phyloP scores from a whole-genome alignment of 2,329 filamentous ascomycete genomes.

The Plectosphaerella cucumerina region DNA sequence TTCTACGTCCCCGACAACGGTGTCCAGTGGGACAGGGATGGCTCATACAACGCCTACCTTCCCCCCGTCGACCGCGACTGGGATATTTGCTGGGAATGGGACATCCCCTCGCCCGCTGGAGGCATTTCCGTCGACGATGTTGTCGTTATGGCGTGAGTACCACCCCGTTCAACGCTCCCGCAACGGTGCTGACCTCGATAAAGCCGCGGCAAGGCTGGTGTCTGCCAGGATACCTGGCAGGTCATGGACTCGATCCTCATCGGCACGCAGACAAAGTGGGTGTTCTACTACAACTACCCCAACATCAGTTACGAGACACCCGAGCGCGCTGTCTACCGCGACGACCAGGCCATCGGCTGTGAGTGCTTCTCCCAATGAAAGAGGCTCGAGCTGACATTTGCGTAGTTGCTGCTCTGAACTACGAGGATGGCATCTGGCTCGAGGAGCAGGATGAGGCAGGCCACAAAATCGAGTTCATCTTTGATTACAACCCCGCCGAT shows the following conservation, averaged over 20 bases:
- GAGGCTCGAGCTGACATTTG: not conserved
- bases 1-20: not conserved
- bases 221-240: conserved; percentile 4
- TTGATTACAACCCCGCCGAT: not conserved
- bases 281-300: conserved; percentile 6
- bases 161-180: not conserved
- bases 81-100: not conserved
- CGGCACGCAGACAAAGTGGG: conserved; percentile 2
- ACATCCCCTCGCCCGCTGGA: not conserved
- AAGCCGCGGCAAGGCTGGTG: not conserved
- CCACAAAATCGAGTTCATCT: not conserved
- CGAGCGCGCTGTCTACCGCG: conserved; percentile 1
- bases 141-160: conserved; percentile 1
- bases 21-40: conserved; percentile 2
- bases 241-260: conserved; percentile 4
- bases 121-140: not conserved
- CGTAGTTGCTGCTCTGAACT: conserved; percentile 2
- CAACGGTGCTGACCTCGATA: not conserved
- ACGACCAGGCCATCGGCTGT: conserved; percentile 4
- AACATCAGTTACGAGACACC: conserved; percentile 3
- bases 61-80: not conserved
- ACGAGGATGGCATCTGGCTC: conserved; percentile 4
- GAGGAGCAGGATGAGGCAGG: conserved; percentile 2
- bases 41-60: not conserved
- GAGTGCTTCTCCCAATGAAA: not conserved